Conservation (phyloP, 495 filamentous ascomycete genomes). For the Massariosphaeria phaeospora region DNA sequence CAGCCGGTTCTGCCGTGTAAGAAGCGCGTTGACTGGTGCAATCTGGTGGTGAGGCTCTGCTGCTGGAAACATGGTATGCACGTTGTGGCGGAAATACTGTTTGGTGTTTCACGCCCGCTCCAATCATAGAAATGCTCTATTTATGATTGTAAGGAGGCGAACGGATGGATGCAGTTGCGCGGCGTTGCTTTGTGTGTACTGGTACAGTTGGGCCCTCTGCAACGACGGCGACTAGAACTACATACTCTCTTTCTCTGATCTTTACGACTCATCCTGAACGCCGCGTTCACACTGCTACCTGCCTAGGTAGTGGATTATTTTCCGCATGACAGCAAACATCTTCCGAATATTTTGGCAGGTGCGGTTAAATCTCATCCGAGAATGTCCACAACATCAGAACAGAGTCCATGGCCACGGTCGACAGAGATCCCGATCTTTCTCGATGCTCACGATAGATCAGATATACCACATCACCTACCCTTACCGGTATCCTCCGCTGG, state of each 20-base stretch:
- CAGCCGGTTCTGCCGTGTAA: neutral
- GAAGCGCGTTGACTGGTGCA: neutral
- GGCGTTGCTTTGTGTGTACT: neutral
- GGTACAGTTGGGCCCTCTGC: neutral
- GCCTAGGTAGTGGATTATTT: neutral
- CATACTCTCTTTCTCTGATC: neutral
- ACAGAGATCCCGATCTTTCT: constrained; percentile 13
- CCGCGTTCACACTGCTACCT: neutral
- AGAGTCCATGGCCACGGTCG: neutral
- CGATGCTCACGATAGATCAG: constrained; percentile 1
- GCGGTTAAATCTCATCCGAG: neutral
- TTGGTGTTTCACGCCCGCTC: constrained; percentile 3
- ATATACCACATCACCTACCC: neutral
- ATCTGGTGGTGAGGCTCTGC: neutral
- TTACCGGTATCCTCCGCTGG: neutral
- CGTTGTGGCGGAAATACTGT: neutral
- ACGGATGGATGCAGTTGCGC: neutral
- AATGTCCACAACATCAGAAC: neutral
- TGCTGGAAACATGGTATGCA: constrained; percentile 6
- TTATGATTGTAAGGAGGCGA: neutral
- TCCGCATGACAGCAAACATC: neutral
- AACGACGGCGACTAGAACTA: no score
- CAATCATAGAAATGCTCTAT: neutral
- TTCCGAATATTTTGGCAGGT: neutral
- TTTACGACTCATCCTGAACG: neutral